phyloP scores from a whole-genome alignment of 768 basidiomycete genomes.

The Ephemerocybe angulata region DNA sequence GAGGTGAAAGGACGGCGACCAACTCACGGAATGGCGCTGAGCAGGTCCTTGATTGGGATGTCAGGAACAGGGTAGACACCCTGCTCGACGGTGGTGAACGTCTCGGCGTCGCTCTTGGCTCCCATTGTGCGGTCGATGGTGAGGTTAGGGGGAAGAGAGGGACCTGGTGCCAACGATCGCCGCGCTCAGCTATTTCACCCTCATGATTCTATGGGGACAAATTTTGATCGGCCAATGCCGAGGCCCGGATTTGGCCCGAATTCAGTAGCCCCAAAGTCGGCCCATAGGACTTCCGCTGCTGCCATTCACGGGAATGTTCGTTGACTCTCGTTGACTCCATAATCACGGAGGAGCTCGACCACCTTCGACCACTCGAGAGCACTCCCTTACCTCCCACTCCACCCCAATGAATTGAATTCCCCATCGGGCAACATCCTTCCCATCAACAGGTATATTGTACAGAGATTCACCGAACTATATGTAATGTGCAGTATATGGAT shows the following conservation, averaged over 20 bases:
- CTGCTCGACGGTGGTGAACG: constrained; percentile 47
- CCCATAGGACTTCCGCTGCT: no score
- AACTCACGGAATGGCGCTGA: constrained; percentile 78
- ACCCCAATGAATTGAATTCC: background rate
- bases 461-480: background rate
- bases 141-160: constrained; percentile 10
- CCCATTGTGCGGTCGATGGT: constrained; percentile 22
- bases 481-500: constrained; percentile 1
- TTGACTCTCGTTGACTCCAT: no score
- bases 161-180: background rate
- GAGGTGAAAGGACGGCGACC: background rate
- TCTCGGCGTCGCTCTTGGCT: constrained; percentile 27
- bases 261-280: background rate
- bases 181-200: background rate
- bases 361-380: background rate
- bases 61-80: constrained; percentile 70
- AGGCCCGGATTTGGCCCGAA: background rate
- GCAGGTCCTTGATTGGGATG: constrained; percentile 82
- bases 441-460: no score
- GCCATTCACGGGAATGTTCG: no score
- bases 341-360: no score
- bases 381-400: constrained; percentile 6
- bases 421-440: no score
- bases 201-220: constrained; percentile 26
- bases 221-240: constrained; percentile 15